Percentiles rank a stretch among this genome's conserved stretches.
Conservation (phyloP, 2,329 filamentous ascomycete genomes). For the Chalaropsis thielavioides region DNA sequence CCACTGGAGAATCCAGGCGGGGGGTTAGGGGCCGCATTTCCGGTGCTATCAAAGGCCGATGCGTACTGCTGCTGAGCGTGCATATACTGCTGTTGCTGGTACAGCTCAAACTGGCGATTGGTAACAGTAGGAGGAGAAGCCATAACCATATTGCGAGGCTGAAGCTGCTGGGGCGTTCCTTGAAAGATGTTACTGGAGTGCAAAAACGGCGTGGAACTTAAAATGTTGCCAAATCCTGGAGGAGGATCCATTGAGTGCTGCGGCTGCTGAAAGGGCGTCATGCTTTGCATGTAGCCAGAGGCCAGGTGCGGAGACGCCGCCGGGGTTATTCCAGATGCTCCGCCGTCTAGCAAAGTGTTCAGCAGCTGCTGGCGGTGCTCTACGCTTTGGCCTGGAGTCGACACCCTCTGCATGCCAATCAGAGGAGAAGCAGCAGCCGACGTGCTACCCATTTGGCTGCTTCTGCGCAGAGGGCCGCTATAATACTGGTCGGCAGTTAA, state of each 20-base stretch:
- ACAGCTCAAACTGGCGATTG: neutral
- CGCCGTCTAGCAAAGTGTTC: constrained; percentile 4
- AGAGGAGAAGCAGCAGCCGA: constrained; percentile 9
- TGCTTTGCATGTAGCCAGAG: constrained; percentile 9
- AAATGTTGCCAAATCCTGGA: constrained; percentile 1
- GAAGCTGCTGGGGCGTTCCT: constrained; percentile 8
- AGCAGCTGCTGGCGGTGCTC: constrained; percentile 12
- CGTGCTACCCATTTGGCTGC: constrained; percentile 2
- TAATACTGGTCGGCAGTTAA: constrained; percentile 17
- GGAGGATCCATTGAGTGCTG: constrained; percentile 4
- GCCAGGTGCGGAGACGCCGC: neutral
- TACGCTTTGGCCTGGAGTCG: constrained; percentile 2
- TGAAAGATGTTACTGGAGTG: constrained; percentile 1
- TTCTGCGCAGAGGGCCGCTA: constrained; percentile 11
- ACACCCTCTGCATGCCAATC: neutral
- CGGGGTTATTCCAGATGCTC: constrained; percentile 5
- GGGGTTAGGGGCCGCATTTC: neutral
- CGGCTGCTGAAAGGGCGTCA: constrained; percentile 9
- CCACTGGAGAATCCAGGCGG: constrained; percentile 9
- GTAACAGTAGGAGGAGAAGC: neutral
- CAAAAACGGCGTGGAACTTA: neutral
- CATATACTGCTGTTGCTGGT: constrained; percentile 1
- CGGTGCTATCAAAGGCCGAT: neutral
- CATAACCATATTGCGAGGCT: constrained; percentile 7
- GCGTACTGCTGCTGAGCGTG: constrained; percentile 3